Conservation (phyloP, 2,329 filamentous ascomycete species). For the Colletotrichum sp. region DNA sequence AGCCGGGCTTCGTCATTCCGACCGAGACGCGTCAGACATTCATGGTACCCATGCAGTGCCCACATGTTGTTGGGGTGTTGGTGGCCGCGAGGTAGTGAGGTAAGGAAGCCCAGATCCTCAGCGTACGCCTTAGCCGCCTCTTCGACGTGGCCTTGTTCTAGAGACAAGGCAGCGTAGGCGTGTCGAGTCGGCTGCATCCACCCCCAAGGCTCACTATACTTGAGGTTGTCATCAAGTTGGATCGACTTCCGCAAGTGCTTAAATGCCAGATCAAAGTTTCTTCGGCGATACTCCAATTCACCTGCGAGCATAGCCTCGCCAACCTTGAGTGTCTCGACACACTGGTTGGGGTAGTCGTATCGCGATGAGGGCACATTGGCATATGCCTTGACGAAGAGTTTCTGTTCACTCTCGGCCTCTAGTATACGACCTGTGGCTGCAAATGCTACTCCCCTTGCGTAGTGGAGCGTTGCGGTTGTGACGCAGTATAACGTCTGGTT, state of each 20-base stretch:
- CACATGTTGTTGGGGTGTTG: constrained; percentile 78
- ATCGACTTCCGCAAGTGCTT: constrained; percentile 61
- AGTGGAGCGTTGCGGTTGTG: constrained; percentile 70
- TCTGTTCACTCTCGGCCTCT: constrained; percentile 57
- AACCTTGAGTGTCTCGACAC: constrained; percentile 65
- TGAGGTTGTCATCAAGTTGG: constrained; percentile 64
- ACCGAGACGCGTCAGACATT: constrained; percentile 65
- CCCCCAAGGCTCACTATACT: constrained; percentile 77
- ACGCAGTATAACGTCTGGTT: constrained; percentile 69
- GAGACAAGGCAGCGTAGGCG: constrained; percentile 70
- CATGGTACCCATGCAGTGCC: constrained; percentile 75
- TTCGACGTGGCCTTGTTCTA: constrained; percentile 66
- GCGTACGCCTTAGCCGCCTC: constrained; percentile 62
- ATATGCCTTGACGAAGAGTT: constrained; percentile 55
- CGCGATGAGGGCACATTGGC: constrained; percentile 60
- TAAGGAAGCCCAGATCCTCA: constrained; percentile 64
- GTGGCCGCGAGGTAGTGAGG: constrained; percentile 64
- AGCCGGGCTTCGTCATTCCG: constrained; percentile 40
- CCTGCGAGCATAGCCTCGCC: constrained; percentile 72
- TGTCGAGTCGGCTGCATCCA: constrained; percentile 80
- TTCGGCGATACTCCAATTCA: constrained; percentile 72
- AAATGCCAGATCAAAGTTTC: constrained; percentile 64
- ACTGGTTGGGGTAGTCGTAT: constrained; percentile 72
- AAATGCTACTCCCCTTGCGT: constrained; percentile 70
- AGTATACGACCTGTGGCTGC: constrained; percentile 61